These are phyloP conservation scores for Leucosporidium creatinivorum DNA, from an alignment of 768 basidiomycete species.

Conservation along the genomic window DNA sequence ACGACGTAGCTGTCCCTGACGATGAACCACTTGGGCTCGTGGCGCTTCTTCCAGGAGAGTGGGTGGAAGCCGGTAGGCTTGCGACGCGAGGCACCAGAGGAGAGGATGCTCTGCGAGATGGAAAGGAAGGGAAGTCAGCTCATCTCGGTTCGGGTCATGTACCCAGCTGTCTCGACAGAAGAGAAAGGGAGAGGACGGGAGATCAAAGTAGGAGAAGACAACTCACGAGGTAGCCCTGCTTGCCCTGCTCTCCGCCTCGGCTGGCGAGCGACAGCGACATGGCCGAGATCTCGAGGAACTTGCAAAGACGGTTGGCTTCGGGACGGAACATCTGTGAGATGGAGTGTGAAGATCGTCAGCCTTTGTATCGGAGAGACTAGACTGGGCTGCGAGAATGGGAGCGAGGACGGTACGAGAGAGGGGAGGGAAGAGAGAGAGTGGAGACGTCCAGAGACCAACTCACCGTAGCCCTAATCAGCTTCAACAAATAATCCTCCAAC, in stretches of 20 bases:
- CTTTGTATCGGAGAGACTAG: background rate
- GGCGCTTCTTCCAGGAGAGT: conserved; percentile 44
- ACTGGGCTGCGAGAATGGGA: too few relatives aligned
- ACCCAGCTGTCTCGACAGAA: background rate
- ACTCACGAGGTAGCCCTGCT: conserved; percentile 66
- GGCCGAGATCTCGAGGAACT: conserved; percentile 86
- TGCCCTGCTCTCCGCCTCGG: conserved; percentile 78
- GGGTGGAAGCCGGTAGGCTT: conserved; percentile 50
- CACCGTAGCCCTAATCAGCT: conserved; percentile 81
- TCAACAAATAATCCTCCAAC: conserved; percentile 79
- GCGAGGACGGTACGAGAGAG: background rate
- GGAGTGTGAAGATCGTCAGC: background rate
- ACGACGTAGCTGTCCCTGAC: conserved; percentile 88
- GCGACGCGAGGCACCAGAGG: conserved; percentile 55
- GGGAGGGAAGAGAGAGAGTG: background rate
- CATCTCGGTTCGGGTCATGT: background rate
- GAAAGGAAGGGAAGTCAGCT: background rate
- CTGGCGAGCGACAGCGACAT: conserved; percentile 64
- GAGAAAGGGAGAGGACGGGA: background rate
- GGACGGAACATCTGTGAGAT: conserved; percentile 82
- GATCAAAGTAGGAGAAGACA: conserved; percentile 35
- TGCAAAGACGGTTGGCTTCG: conserved; percentile 75
- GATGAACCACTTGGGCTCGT: conserved; percentile 77
- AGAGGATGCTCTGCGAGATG: conserved; percentile 45
- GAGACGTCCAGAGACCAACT: too few relatives aligned